Evolutionary conservation across 345 rosid genomes (phyloP).

Genomic region (Sisymbrium irio): DNA sequence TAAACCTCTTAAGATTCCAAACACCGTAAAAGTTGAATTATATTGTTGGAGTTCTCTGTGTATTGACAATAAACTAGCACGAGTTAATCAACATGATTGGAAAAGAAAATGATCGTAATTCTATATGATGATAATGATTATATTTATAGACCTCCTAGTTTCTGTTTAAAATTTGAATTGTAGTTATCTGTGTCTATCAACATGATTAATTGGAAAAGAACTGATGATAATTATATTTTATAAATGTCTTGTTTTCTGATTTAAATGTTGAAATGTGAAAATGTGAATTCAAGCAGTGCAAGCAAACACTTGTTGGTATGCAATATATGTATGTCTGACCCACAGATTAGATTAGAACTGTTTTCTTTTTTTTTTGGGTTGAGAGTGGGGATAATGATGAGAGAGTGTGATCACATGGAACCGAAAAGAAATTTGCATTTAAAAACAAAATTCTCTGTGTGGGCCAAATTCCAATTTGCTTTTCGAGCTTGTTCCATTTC

Average conservation of each 20-base stretch:
- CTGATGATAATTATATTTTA: too few relatives aligned
- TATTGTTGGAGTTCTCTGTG: not conserved
- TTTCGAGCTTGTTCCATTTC: not conserved
- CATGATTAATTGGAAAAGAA: too few relatives aligned
- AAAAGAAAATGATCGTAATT: too few relatives aligned
- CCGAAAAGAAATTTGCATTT: not conserved
- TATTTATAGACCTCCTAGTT: not conserved
- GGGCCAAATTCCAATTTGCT: not conserved
- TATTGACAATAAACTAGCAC: too few relatives aligned
- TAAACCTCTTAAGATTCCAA: not conserved
- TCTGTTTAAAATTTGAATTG: not conserved
- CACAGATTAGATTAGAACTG: not conserved
- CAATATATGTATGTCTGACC: not conserved
- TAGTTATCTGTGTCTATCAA: too few relatives aligned
- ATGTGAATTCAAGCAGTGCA: not conserved
- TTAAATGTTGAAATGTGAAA: too few relatives aligned
- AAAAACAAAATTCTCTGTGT: not conserved
- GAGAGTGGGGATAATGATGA: slow-evolving; percentile 7
- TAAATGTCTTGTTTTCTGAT: too few relatives aligned
- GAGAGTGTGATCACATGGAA: slow-evolving; percentile 14
- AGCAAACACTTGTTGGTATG: not conserved
- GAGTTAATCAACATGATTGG: not conserved
- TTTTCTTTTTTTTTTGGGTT: not conserved
- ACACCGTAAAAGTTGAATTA: not conserved
- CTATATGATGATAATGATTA: not conserved